A percentile compares a stretch with the other conserved stretches of the same genome.
Evolutionary conservation across 768 basidiomycete species (phyloP).

Genomic region (Suillus placidus): DNA sequence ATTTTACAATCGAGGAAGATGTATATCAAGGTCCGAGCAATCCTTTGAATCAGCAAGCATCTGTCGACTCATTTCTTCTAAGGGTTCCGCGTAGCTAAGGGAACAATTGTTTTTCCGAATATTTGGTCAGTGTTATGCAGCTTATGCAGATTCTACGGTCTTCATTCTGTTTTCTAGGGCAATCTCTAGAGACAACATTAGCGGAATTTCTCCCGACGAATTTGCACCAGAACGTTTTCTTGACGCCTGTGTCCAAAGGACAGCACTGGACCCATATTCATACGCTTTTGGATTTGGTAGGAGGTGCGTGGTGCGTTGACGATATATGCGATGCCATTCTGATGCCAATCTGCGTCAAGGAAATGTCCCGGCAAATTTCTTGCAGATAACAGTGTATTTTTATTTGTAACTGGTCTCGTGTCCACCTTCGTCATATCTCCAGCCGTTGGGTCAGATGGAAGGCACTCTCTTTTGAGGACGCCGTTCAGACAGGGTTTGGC

Average conservation of each 20-base stretch:
- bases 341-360: background rate
- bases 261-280: conserved; percentile 10
- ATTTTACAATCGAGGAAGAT: conserved; percentile 15
- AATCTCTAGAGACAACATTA: background rate
- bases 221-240: conserved; percentile 9
- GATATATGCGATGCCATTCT: background rate
- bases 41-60: background rate
- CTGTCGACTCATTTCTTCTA: background rate
- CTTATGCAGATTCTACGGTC: background rate
- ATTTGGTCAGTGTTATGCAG: conserved; percentile 34
- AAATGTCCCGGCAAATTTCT: conserved; percentile 6
- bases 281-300: conserved; percentile 9
- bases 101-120: conserved; percentile 42
- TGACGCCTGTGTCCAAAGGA: background rate
- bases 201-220: conserved; percentile 2
- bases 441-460: background rate
- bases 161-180: conserved; percentile 1
- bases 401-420: conserved; percentile 4
- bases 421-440: conserved; percentile 8
- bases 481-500: conserved; percentile 4
- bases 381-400: conserved; percentile 6
- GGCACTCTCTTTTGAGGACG: background rate
- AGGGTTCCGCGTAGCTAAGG: conserved; percentile 44
- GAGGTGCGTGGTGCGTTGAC: background rate
- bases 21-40: conserved; percentile 14